Evolutionary conservation across 2,329 filamentous ascomycete species (phyloP), one percentile per base, ranked within the genome.

Genomic region (Pseudohalonectria lignicola): DNA sequence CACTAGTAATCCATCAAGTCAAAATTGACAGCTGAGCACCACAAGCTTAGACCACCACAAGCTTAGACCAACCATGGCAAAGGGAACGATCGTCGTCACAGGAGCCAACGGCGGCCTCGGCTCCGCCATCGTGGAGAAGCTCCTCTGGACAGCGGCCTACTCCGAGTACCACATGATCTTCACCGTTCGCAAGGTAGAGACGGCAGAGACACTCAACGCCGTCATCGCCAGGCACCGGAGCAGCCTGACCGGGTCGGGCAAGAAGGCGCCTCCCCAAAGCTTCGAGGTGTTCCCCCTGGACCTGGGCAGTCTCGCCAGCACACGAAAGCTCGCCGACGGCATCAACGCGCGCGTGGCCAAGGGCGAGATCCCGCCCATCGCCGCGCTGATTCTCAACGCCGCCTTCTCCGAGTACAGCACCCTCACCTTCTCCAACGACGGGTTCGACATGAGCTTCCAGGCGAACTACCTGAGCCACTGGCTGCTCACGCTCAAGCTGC

Each of bases 381-480:
- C 49, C 9, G 52, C 49, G 3, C 39, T 55, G 18, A 46, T 55
- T 11, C 43, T 52, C 39, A 53, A 52, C 31, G 53, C 53, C 2
- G 53, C 40, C 4, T 50, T 35, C 35, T 29, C 45, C 26, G 49
- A 53, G 31, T 36, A 45, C 26, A 36, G 28, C 19, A 43, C 40
- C 4, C 52, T 55, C 31, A 46, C 44, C 9, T 54, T 51, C 35
- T 55, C 52, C 10, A 41, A 48, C 3, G 55, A 60, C 34, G 55
- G 54, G 8, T 54, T 53, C 29, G 56, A 59, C 30, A 50, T 48
- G 41, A 49, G 50, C 5, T 60, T 58, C 36, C 46, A 49, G 34
- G 42, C 44, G 20, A 56, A 52, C 40, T 59, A 56, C 41, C 49
- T 60, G 6, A 46, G 47, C 1, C 53, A 57, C 31, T 59, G 52